Evolutionary conservation across 257 asterid species (phyloP).

Genomic region (Ajuga chamaepitys): DNA sequence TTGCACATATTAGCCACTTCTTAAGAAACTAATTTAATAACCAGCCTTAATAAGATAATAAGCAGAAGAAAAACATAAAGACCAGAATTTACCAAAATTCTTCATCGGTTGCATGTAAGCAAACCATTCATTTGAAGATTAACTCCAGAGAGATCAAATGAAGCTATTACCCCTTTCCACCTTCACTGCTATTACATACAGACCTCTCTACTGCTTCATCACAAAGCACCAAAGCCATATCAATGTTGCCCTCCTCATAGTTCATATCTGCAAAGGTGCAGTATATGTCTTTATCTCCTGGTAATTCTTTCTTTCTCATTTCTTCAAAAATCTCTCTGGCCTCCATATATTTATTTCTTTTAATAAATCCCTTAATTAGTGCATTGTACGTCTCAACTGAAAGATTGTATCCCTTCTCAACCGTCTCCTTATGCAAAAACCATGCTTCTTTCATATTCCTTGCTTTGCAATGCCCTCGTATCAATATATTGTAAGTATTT

Average conservation of each 20-base stretch:
- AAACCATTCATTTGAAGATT: conserved; percentile 7
- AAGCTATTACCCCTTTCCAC: conserved; percentile 23
- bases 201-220: conserved; percentile 74
- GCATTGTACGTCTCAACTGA: conserved; percentile 60
- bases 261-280: conserved; percentile 66
- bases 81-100: conserved; percentile 20
- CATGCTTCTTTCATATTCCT: conserved; percentile 99
- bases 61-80: background rate
- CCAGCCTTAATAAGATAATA: background rate
- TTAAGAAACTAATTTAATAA: background rate
- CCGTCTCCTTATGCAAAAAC: conserved; percentile 69
- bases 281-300: conserved; percentile 52
- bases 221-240: conserved; percentile 69
- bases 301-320: conserved; percentile 61
- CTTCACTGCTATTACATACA: conserved; percentile 23
- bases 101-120: background rate
- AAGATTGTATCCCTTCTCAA: conserved; percentile 49
- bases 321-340: conserved; percentile 74
- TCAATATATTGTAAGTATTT: conserved; percentile 60
- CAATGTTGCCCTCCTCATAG: conserved; percentile 68
- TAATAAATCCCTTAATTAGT: conserved; percentile 72
- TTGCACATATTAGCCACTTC: background rate
- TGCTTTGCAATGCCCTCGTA: conserved; percentile 89
- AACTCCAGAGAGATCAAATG: conserved; percentile 10
- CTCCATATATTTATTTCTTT: conserved; percentile 62